These are phyloP conservation scores for Fusarium denticulatum DNA, from an alignment of 2,329 filamentous ascomycete species.

Conservation along the genomic window DNA sequence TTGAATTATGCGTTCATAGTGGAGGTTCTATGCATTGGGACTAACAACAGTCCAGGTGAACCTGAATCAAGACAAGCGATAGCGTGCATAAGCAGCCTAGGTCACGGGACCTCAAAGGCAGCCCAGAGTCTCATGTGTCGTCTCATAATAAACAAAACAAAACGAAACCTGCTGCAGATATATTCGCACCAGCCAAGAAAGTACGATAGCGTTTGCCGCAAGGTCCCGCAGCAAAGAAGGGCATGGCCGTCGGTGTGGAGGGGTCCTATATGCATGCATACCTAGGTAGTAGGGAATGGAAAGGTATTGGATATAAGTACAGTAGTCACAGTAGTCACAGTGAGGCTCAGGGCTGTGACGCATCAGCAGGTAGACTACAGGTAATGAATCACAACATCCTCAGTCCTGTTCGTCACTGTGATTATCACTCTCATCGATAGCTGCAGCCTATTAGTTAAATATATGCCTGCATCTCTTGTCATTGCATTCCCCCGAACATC, in stretches of 20 bases:
- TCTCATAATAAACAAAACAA: not conserved
- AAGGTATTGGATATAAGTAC: not conserved
- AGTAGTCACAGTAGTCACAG: not conserved
- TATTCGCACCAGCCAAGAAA: not conserved
- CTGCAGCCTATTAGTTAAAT: not conserved
- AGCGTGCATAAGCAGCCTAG: not conserved
- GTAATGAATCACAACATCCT: constrained; percentile 18
- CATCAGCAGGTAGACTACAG: not conserved
- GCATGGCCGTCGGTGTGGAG: constrained; percentile 23
- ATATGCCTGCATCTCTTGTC: not conserved
- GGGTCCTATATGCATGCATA: not conserved
- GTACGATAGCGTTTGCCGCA: not conserved
- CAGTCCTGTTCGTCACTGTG: not conserved
- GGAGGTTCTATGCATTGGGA: constrained; percentile 2
- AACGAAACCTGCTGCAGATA: not conserved
- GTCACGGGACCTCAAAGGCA: not conserved
- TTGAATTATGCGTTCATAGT: constrained; percentile 16
- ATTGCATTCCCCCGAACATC: not conserved
- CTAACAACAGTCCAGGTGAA: not conserved
- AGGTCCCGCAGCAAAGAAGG: not conserved
- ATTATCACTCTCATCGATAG: not conserved
- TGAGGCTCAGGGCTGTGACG: constrained; percentile 10
- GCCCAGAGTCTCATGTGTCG: not conserved
- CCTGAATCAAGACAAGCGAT: constrained; percentile 10
- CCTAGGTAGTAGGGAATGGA: not conserved